These are phyloP conservation scores for Zea mays DNA, from an alignment of 176 grass and related monocot species.

Conservation along the genomic window DNA sequence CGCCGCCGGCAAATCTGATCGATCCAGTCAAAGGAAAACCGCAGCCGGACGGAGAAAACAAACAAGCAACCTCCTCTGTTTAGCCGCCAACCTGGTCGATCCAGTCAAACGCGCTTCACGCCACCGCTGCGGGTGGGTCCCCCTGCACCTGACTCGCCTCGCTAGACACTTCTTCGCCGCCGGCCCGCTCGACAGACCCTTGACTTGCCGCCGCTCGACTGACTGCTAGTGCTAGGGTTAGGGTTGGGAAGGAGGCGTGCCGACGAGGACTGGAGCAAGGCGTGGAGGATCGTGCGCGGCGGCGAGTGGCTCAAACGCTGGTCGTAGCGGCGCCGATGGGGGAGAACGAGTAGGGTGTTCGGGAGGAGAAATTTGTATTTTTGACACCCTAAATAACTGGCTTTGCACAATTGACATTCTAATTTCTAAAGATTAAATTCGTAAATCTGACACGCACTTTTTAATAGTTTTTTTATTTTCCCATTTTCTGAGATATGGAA, in stretches of 20 bases:
- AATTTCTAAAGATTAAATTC: no score
- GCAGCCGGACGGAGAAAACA: conserved; percentile 16
- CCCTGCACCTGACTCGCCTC: background rate
- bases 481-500: no score
- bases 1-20: background rate
- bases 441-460: no score
- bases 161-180: background rate
- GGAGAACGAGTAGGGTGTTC: no score
- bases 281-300: background rate
- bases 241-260: background rate
- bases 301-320: background rate
- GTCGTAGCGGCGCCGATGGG: background rate
- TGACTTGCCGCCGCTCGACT: background rate
- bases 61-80: background rate
- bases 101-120: background rate
- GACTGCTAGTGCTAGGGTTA: background rate
- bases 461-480: no score
- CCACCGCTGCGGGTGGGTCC: background rate
- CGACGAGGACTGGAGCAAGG: background rate
- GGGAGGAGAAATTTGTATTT: no score
- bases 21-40: conserved; percentile 26
- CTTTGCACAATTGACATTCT: no score
- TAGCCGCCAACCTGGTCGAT: background rate
- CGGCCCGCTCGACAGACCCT: background rate
- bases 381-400: no score